These are phyloP conservation scores for Ganoderma multipileum DNA, from an alignment of 1,284 basidiomycete genomes.

Conservation along the genomic window DNA sequence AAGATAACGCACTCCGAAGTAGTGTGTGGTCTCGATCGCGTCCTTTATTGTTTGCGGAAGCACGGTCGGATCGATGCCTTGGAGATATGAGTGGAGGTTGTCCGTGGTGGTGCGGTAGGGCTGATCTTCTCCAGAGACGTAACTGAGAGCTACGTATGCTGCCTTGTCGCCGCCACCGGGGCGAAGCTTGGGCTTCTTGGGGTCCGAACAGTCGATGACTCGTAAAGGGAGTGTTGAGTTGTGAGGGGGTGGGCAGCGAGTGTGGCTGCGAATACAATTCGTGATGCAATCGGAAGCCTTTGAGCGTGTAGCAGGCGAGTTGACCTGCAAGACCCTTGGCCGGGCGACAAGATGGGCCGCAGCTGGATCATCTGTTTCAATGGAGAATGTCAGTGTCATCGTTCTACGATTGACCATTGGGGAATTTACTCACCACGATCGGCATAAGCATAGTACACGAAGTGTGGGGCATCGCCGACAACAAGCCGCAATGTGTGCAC, in stretches of 20 bases:
- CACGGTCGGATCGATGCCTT: conserved; percentile 1
- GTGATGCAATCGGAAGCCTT: conserved; percentile 14
- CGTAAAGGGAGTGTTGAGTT: conserved; percentile 13
- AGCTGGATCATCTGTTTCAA: conserved; percentile 10
- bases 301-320: conserved; percentile 1
- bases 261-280: conserved; percentile 18
- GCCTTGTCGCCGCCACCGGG: conserved; percentile 11
- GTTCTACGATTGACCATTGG: background rate
- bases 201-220: conserved; percentile 19
- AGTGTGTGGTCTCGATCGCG: conserved; percentile 19
- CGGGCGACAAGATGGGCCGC: conserved; percentile 11
- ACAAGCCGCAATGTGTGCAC: conserved; percentile 19
- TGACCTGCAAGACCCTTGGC: conserved; percentile 7
- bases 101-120: conserved; percentile 14
- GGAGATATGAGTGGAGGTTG: conserved; percentile 13
- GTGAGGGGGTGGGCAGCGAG: conserved; percentile 19
- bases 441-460: conserved; percentile 20
- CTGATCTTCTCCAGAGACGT: conserved; percentile 15
- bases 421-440: conserved; percentile 11
- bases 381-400: background rate
- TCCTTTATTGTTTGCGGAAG: conserved; percentile 21
- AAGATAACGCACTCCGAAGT: conserved; percentile 20
- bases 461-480: conserved; percentile 18
- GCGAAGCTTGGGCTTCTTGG: conserved; percentile 13
- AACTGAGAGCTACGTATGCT: conserved; percentile 18